Percentiles rank a stretch among this genome's conserved stretches.
Evolutionary conservation across 768 basidiomycete genomes (phyloP).

Genomic region (Tremella mesenterica): DNA sequence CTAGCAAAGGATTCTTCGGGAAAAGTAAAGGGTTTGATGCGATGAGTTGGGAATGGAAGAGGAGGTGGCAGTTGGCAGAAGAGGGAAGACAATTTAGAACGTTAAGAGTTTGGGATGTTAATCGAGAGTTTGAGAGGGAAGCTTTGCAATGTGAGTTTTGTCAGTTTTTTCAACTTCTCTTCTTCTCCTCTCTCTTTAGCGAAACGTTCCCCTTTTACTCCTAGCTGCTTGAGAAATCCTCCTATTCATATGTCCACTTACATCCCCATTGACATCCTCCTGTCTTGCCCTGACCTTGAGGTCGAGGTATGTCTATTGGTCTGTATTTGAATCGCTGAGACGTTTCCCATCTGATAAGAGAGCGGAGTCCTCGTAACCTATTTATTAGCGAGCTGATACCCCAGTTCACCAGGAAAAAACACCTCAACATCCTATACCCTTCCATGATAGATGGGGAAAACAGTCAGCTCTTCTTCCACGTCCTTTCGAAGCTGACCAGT

Average conservation of each 20-base stretch:
- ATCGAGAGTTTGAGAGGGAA: slow-evolving; percentile 16
- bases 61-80: slow-evolving; percentile 22
- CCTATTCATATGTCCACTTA: too few relatives aligned
- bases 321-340: too few relatives aligned
- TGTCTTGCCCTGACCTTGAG: too few relatives aligned
- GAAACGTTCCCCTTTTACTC: too few relatives aligned
- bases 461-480: slow-evolving; percentile 22
- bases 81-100: slow-evolving; percentile 6
- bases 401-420: slow-evolving; percentile 28
- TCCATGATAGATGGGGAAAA: slow-evolving; percentile 37
- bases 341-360: too few relatives aligned
- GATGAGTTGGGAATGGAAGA: slow-evolving; percentile 34
- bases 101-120: slow-evolving; percentile 20
- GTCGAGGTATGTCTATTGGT: too few relatives aligned
- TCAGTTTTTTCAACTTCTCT: too few relatives aligned
- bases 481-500: not conserved
- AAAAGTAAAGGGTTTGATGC: slow-evolving; percentile 16
- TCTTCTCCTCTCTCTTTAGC: too few relatives aligned
- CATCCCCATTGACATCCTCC: too few relatives aligned
- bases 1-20: not conserved
- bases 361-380: too few relatives aligned
- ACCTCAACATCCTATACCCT: slow-evolving; percentile 25
- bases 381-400: too few relatives aligned
- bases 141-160: slow-evolving; percentile 33
- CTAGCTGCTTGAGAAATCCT: too few relatives aligned